A percentile compares a stretch with the other conserved stretches of the same genome.
phyloP scores from a whole-genome alignment of 345 rosid species.

The Salix suchowensis region DNA sequence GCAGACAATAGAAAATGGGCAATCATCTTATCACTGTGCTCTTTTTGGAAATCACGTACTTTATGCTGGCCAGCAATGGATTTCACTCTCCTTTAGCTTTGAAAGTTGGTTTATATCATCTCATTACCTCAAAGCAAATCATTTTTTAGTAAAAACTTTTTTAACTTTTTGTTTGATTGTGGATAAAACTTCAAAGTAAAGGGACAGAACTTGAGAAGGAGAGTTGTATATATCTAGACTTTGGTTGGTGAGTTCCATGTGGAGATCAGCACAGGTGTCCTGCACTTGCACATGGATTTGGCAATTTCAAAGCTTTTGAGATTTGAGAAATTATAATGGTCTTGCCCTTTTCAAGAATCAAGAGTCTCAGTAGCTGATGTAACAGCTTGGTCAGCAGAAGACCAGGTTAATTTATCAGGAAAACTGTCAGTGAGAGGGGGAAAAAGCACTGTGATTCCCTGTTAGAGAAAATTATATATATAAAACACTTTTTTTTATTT shows the following conservation, averaged over 20 bases:
- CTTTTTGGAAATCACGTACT: not conserved
- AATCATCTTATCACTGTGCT: slow-evolving; percentile 20
- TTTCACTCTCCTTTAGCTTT: not conserved
- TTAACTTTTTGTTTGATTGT: not conserved
- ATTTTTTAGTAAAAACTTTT: not conserved
- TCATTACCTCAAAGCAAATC: too few relatives aligned
- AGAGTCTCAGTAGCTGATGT: slow-evolving; percentile 14
- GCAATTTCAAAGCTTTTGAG: slow-evolving; percentile 26
- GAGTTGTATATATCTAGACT: not conserved
- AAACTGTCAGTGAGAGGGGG: not conserved
- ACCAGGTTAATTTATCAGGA: not conserved
- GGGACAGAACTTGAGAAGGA: not conserved
- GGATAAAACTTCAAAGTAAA: not conserved
- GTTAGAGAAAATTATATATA: not conserved
- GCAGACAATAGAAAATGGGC: slow-evolving; percentile 41
- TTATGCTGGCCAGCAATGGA: not conserved
- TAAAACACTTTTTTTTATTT: not conserved
- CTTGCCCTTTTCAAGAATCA: slow-evolving; percentile 24
- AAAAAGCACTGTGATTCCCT: not conserved
- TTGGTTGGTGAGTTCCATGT: slow-evolving; percentile 1
- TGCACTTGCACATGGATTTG: slow-evolving; percentile 34
- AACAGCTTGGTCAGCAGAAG: slow-evolving; percentile 9
- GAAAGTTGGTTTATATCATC: not conserved
- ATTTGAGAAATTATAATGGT: slow-evolving; percentile 2
- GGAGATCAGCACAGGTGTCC: slow-evolving; percentile 11